Conservation (phyloP, 2,329 filamentous ascomycete species). For the Curvularia verruculosa region DNA sequence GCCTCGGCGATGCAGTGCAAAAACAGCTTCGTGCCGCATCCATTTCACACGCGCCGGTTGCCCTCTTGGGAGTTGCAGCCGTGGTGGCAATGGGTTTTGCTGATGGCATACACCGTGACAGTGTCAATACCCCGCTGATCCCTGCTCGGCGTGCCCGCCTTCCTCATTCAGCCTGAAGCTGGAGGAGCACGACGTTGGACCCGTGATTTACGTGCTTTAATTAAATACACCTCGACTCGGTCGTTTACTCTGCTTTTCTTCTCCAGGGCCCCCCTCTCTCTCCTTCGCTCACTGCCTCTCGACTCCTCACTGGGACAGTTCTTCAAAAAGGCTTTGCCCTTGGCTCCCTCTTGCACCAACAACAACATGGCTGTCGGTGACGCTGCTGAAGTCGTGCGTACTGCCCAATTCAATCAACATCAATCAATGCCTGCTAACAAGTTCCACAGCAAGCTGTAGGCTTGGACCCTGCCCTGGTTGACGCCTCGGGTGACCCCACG, state of each 20-base stretch:
- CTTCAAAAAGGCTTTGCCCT: slow-evolving; percentile 5
- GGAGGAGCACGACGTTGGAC: slow-evolving; percentile 13
- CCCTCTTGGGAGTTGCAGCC: slow-evolving; percentile 20
- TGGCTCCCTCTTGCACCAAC: neutral
- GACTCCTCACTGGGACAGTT: slow-evolving; percentile 18
- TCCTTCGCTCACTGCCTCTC: slow-evolving; percentile 14
- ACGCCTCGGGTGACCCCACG: slow-evolving; percentile 44
- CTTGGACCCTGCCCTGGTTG: slow-evolving; percentile 44
- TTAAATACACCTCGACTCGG: slow-evolving; percentile 18
- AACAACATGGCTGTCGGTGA: slow-evolving; percentile 37
- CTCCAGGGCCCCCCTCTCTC: slow-evolving; percentile 10
- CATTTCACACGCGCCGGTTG: slow-evolving; percentile 9
- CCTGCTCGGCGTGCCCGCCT: slow-evolving; percentile 18
- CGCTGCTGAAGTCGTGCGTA: slow-evolving; percentile 34
- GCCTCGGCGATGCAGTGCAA: slow-evolving; percentile 21
- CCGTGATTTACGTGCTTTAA: slow-evolving; percentile 11
- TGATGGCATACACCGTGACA: slow-evolving; percentile 15
- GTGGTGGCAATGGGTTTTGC: slow-evolving; percentile 27
- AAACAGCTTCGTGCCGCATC: slow-evolving; percentile 17
- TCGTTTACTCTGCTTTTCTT: neutral
- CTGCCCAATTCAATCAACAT: neutral
- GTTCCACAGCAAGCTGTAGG: slow-evolving; percentile 32
- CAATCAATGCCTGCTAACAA: slow-evolving; percentile 13
- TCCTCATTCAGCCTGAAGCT: slow-evolving; percentile 17
- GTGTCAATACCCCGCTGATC: slow-evolving; percentile 9